Base-by-base conservation (phyloP, 768 basidiomycete species). In the Panaeolus cyanescens region DNA sequence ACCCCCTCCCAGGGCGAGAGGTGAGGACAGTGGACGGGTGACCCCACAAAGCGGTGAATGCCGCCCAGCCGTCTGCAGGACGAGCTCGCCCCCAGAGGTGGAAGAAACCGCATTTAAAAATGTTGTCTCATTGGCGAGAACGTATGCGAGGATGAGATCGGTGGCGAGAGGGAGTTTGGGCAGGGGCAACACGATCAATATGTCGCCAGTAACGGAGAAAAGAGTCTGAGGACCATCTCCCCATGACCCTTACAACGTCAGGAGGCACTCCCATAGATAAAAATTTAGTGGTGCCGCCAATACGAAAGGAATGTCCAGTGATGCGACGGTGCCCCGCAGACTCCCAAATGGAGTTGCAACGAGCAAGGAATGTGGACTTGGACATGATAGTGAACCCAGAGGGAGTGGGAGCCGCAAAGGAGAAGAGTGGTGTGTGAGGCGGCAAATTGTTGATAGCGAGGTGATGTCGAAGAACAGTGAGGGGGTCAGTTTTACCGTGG, bases 271-370 rank as follows among this genome's bases (percentile, higher is more conserved):
- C 70, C 0, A 64, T 40, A 0, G 72, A 58, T 0, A 77, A 60
- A 6, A 75, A 56, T 19, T 72, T 67, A 0, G 72, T 75, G 4
- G 77, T 75, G 1, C 77, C 76, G 0, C 77, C 75, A 25, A 78
- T 79, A 0, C 68, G 66, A 59, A 78, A 79, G 42, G 62, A 60
- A 54, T 78, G 74, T 0, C 74, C 76, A 0, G 70, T 62, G n/a
- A 64, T 62, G 13, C 15, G 31, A 0, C 66, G 66, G 9, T 56
- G 67, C 5, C 65, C 62, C 19, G 53, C 39, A 3, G 36, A 45
- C 0, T 36, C 20, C 74, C 72, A 73, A 3, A 75, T 66, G 5
- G 54, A 20, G 36, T 75, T 75, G 62, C 72, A 73, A 0, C 69
- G 56, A 0, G 30, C 32, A 2, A 74, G 55, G 34, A 74, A 70